Evolutionary conservation across 805 yeast genomes (phyloP).

Genomic region (Lachancea waltii): DNA sequence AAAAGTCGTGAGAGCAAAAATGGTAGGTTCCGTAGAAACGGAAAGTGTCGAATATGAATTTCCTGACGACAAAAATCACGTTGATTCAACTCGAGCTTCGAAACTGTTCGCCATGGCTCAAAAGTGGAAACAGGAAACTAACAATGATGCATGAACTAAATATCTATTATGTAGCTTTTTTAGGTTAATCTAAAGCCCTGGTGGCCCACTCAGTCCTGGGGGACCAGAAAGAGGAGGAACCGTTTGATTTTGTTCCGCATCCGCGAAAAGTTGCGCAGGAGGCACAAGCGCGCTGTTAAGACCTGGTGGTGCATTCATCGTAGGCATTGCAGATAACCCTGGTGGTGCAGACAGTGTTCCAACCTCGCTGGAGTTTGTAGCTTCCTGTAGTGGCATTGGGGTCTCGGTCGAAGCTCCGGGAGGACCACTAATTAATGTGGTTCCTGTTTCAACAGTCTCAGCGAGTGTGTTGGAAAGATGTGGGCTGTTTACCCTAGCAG

Average conservation of each 20-base stretch:
- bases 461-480: too few species aligned
- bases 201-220: slow-evolving; percentile 15
- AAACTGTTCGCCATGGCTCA: slow-evolving; percentile 43
- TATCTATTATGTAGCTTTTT: slow-evolving; percentile 5
- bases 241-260: not conserved
- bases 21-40: slow-evolving; percentile 39
- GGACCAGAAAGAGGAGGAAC: not conserved
- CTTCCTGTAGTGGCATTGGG: not conserved
- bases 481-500: too few species aligned
- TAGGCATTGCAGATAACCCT: not conserved
- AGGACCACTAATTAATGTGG: too few species aligned
- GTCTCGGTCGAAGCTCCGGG: not conserved
- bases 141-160: slow-evolving; percentile 21
- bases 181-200: slow-evolving; percentile 8
- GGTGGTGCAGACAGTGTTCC: not conserved
- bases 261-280: not conserved
- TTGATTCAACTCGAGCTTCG: slow-evolving; percentile 13
- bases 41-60: slow-evolving; percentile 57
- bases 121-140: slow-evolving; percentile 46
- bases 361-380: not conserved
- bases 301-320: slow-evolving; percentile 2
- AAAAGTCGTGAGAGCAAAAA: slow-evolving; percentile 34
- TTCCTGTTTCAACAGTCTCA: too few species aligned
- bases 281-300: not conserved
- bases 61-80: slow-evolving; percentile 48